Evolutionary conservation across 257 asterid species (phyloP).

Genomic region (Rhazya stricta): DNA sequence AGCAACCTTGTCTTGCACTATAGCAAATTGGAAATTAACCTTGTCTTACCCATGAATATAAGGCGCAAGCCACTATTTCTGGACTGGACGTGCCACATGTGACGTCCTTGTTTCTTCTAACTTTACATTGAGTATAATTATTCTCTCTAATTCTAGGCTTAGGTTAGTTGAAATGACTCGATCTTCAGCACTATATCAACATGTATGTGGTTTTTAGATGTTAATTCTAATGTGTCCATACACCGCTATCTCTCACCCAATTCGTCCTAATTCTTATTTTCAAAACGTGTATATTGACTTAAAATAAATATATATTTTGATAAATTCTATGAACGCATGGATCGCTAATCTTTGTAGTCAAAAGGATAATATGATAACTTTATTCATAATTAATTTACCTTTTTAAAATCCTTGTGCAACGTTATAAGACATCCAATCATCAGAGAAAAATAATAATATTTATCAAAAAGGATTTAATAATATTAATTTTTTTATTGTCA

Average conservation of each 20-base stretch:
- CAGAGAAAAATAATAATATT: too few relatives aligned
- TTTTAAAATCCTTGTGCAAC: too few relatives aligned
- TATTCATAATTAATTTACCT: too few relatives aligned
- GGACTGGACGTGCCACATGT: slow-evolving; percentile 1
- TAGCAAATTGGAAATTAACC: not conserved
- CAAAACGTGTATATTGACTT: too few relatives aligned
- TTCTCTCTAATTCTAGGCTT: not conserved
- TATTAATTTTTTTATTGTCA: too few relatives aligned
- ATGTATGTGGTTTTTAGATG: not conserved
- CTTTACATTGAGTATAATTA: not conserved
- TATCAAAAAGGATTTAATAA: too few relatives aligned
- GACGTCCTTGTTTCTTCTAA: not conserved
- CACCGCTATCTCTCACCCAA: not conserved
- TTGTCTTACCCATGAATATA: not conserved
- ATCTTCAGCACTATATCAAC: not conserved
- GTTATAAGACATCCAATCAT: too few relatives aligned
- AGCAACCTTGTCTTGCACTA: not conserved
- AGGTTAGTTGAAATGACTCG: not conserved
- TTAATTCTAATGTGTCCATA: not conserved
- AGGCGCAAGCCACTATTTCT: not conserved
- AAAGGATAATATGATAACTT: too few relatives aligned
- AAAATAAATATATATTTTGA: too few relatives aligned
- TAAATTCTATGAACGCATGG: too few relatives aligned
- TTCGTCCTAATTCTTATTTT: not conserved
- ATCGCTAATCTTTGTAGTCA: too few relatives aligned